Evolutionary conservation across 2,329 filamentous ascomycete species (phyloP).

Genomic region (Orbilia quercus): DNA sequence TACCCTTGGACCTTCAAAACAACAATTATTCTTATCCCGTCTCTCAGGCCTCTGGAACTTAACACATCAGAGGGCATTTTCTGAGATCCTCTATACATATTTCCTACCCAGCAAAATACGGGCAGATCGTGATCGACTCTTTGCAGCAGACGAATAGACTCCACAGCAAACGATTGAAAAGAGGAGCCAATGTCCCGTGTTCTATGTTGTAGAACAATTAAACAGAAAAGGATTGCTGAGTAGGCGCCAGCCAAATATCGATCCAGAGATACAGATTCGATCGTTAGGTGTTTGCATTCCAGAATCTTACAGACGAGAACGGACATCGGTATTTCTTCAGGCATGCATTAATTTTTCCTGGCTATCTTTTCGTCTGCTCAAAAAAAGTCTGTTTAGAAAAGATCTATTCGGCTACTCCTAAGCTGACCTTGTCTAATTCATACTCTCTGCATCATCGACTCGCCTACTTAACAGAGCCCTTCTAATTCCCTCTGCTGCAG

Average conservation of each 20-base stretch:
- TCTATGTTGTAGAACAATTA: constrained; percentile 7
- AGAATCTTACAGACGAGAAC: too few relatives aligned
- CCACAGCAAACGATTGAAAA: not conserved
- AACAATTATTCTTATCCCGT: not conserved
- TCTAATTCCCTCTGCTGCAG: not conserved
- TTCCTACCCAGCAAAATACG: not conserved
- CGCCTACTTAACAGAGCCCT: not conserved
- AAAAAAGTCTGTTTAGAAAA: not conserved
- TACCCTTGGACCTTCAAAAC: constrained; percentile 14
- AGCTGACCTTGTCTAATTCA: too few relatives aligned
- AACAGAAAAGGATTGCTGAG: too few relatives aligned
- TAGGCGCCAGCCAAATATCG: not conserved
- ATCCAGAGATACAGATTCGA: not conserved
- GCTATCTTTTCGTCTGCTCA: too few relatives aligned
- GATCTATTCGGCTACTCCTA: not conserved
- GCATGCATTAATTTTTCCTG: too few relatives aligned
- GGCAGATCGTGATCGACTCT: constrained; percentile 9
- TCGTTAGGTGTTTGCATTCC: not conserved
- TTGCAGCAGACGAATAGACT: not conserved
- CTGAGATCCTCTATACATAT: not conserved
- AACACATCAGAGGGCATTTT: constrained; percentile 1
- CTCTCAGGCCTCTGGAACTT: not conserved
- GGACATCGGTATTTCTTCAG: too few relatives aligned
- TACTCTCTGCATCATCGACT: not conserved
- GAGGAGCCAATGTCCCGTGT: constrained; percentile 2